Percentiles rank a stretch among this genome's conserved stretches.
Conservation (phyloP, 345 rosid species). For the Hibiscus syriacus region DNA sequence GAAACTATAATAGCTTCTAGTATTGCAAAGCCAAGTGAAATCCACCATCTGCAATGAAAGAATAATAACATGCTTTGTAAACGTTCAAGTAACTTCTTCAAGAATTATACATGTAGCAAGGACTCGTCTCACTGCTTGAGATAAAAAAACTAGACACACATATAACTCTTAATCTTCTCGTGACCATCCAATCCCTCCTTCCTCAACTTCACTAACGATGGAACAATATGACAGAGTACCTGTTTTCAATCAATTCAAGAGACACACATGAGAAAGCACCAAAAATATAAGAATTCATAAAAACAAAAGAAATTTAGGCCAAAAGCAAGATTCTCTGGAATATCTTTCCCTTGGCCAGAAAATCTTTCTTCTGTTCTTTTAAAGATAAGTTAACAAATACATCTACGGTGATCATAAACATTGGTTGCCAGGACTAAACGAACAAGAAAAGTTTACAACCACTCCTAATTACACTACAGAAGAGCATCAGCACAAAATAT, state of each 20-base stretch:
- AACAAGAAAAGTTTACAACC: neutral
- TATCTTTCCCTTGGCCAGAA: neutral
- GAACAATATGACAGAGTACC: constrained; percentile 88
- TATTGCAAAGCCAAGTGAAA: constrained; percentile 79
- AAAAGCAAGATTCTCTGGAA: neutral
- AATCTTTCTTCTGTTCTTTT: neutral
- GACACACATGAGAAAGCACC: neutral
- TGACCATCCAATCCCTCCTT: constrained; percentile 97
- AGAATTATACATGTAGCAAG: constrained; percentile 20
- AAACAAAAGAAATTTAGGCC: neutral
- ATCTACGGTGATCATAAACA: neutral
- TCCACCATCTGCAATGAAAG: constrained; percentile 79
- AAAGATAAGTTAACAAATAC: neutral
- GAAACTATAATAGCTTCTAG: constrained; percentile 74
- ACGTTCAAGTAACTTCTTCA: neutral
- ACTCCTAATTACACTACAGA: neutral
- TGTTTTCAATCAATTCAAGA: constrained; percentile 20
- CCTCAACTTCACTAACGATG: constrained; percentile 83
- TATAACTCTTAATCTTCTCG: constrained; percentile 97
- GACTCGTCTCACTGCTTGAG: constrained; percentile 64
- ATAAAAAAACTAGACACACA: constrained; percentile 80
- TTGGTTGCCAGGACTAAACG: neutral
- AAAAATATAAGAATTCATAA: neutral
- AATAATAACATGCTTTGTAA: constrained; percentile 4
- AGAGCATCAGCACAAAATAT: neutral